A percentile compares a stretch with the other conserved stretches of the same genome.
These are phyloP conservation scores for Xylariaceae sp. DNA, from an alignment of 2,329 filamentous ascomycete genomes.

Conservation along the genomic window DNA sequence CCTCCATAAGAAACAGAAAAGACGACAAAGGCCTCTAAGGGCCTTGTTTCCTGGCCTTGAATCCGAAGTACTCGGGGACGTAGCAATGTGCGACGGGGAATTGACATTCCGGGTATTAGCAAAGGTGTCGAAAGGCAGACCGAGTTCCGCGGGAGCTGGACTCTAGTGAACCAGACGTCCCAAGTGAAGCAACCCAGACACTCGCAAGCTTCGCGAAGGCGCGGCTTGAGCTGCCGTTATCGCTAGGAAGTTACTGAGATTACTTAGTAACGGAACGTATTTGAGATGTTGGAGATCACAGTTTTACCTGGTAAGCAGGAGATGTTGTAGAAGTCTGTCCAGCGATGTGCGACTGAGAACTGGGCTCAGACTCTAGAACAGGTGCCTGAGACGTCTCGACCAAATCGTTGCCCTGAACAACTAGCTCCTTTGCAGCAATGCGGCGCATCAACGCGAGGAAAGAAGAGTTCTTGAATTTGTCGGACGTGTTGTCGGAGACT, in stretches of 20 bases:
- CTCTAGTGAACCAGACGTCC: neutral
- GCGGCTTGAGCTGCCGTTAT: neutral
- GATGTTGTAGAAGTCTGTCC: neutral
- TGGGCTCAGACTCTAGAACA: neutral
- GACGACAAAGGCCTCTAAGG: neutral
- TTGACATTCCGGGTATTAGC: neutral
- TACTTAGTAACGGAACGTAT: neutral
- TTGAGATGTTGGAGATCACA: neutral
- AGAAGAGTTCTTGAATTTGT: slow-evolving; percentile 77
- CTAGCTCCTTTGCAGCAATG: slow-evolving; percentile 71
- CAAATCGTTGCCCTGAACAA: slow-evolving; percentile 71
- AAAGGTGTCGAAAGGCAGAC: neutral
- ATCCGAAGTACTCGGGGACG: neutral
- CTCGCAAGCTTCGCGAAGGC: neutral
- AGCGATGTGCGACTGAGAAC: slow-evolving; percentile 2
- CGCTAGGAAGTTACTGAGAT: neutral
- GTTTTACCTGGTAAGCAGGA: neutral
- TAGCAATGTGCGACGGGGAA: neutral
- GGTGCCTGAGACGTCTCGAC: slow-evolving; percentile 43
- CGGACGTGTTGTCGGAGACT: slow-evolving; percentile 67
- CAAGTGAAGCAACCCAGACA: neutral
- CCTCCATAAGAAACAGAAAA: neutral
- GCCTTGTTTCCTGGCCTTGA: neutral
- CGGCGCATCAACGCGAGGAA: slow-evolving; percentile 78
- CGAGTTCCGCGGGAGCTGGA: neutral